Base-by-base conservation (phyloP, 352 stramenopile species). In the Globisporangium cederbergense region DNA sequence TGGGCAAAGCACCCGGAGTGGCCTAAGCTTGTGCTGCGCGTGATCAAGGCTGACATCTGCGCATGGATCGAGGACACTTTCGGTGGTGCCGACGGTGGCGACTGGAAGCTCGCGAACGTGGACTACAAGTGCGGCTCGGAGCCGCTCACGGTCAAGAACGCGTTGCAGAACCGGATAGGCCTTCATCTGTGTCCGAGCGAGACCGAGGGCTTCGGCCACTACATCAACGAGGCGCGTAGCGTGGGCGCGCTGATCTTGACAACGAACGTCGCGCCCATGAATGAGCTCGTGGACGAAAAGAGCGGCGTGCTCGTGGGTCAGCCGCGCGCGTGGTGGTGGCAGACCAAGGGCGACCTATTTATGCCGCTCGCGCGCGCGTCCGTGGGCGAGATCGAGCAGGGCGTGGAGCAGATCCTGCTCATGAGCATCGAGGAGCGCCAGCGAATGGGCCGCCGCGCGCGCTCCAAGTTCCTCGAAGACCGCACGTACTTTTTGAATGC, bases 161-260 rank as follows among this genome's bases (percentile, higher is more conserved):
- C 68, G 34, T 74, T 91, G 64, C 85, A 91, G 66, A 93, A 93
- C 64, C 67, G 76, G 57, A 86, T 93, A 57, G 85, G 85, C 16
- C 70, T 93, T 52, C 85, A 93, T 42, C 50, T 93, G 56, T 90
- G 80, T 68, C 85, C 85, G 11, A 91, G 80, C 52, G 80, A 89
- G 65, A 89, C 78, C 11, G 85, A 93, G 68, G 85, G 82, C 18
- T 95, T 93, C 58, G 81, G 86, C 36, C 86, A 95, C 67, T 92
- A 92, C 58, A 93, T 95, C 66, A 95, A 95, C 61, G 81, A 93
- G 62, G 86, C 86, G 18, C 82, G 86, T 30, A 91, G 84, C 59
- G 76, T 79, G 10, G 84, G 81, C 11, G 86, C 83, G 16, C 70
- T 95, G 4, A 84, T 90, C 52, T 34, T 95, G 51, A 92, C 86